Evolutionary conservation across 2,329 filamentous ascomycete genomes (phyloP).

Genomic region (Graphilbum ipis-grandicollis): DNA sequence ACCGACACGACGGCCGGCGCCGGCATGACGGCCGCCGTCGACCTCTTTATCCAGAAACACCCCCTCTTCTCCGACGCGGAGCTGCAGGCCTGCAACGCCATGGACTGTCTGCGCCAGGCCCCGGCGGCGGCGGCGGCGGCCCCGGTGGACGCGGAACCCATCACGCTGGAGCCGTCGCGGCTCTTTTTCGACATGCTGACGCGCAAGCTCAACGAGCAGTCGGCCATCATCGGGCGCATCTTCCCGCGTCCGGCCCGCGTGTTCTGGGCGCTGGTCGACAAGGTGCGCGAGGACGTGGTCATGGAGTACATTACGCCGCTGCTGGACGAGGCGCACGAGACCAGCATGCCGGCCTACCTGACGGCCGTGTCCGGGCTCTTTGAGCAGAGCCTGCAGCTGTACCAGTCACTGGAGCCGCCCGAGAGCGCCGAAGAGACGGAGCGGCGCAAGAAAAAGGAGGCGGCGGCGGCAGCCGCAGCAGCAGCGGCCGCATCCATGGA

Average conservation of each 20-base stretch:
- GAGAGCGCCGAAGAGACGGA: slow-evolving; percentile 11
- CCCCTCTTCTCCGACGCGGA: slow-evolving; percentile 62
- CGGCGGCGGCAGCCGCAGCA: not conserved
- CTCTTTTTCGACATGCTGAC: slow-evolving; percentile 64
- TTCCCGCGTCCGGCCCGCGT: slow-evolving; percentile 59
- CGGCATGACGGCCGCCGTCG: slow-evolving; percentile 59
- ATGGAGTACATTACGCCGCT: slow-evolving; percentile 73
- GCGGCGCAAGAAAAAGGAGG: not conserved
- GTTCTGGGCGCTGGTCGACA: slow-evolving; percentile 63
- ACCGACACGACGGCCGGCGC: too few relatives aligned
- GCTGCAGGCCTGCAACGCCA: slow-evolving; percentile 47
- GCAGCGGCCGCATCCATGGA: not conserved
- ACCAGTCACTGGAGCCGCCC: slow-evolving; percentile 51
- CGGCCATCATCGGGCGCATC: slow-evolving; percentile 60
- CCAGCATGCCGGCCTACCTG: slow-evolving; percentile 60
- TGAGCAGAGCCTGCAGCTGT: slow-evolving; percentile 67
- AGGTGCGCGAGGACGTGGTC: slow-evolving; percentile 68
- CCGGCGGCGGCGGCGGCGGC: slow-evolving; percentile 11
- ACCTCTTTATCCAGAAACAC: slow-evolving; percentile 80
- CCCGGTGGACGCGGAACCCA: slow-evolving; percentile 16
- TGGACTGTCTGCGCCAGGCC: slow-evolving; percentile 63
- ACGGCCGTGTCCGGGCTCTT: slow-evolving; percentile 78
- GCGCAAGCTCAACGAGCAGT: slow-evolving; percentile 64
- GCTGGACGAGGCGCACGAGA: slow-evolving; percentile 72
- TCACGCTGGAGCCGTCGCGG: slow-evolving; percentile 66